Base-by-base conservation (phyloP, 208 protist genomes). In the Giardia duodenalis region DNA sequence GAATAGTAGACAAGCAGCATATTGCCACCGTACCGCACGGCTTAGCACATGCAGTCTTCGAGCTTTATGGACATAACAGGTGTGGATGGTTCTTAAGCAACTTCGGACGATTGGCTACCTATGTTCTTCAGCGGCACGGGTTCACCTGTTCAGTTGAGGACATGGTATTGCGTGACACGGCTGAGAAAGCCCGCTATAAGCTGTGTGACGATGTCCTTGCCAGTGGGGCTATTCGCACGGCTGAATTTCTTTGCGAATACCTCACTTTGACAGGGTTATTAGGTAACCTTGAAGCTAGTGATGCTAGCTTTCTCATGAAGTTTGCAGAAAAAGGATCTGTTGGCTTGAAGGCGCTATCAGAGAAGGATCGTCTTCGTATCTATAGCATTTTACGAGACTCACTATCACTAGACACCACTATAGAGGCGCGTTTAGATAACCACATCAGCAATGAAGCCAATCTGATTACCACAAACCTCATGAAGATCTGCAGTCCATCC, bases 91-190 rank as follows among this genome's bases (percentile, higher is more conserved):
- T 99, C 0, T 96, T 99, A 47, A 98, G 96, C 43, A 94, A 96
- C 30, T 94, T 99, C 22, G 96, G 97, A 43, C 94, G 98, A 92
- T 94, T 99, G 67, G 97, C 99, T 92, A 98, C 97, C 44, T 93
- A 94, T 48, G 98, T 96, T 92, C 94, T 99, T 48, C 97, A 98
- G 94, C 90, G 94, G 10, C 94, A 97, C 93, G 98, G 97, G 44
- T 98, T 99, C 94, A 99, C 98, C 2, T 98, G 98, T 94, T 97
- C 97, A 92, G 97, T 99, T 91, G 97, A 98, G 92, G 98, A 99
- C 94, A 96, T 99, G 94, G 90, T 97, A n/a, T 95, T 99, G 22
- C 95, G 94, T 30, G 86, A 95, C 44, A 95, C 97, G 19, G 93
- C 87, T 30, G 94, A 96, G 42, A 44, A 92, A 47, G 42, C 47